Evolutionary conservation across 2,329 filamentous ascomycete genomes (phyloP), one percentile per base, ranked within the genome.

Genomic region (Claviceps pusilla): DNA sequence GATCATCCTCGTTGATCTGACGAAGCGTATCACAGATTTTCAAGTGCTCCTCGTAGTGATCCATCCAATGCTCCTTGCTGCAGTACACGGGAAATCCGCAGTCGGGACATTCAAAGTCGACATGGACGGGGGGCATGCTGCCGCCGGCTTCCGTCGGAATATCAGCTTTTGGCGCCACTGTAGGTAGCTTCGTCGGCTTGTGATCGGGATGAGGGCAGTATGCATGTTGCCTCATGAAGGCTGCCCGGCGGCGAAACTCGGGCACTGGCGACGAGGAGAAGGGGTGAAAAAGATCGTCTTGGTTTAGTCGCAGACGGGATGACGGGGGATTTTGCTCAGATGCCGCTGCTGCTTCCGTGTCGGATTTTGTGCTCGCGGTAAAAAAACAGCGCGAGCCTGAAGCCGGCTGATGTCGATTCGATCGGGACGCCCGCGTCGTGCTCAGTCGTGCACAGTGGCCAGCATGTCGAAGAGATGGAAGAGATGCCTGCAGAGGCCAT

Each of bases 1-100:
- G 94, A 62, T 98, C 93, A 65, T 98, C 93, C 71, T 98, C 93
- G 62, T 98, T 98, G 70, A 95, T 91, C 70, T 97, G 86, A 59
- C 86, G 78, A 55, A 98, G 73, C 0, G 87, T 87, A 64, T 98
- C 91, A 68, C 93, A 98, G 41, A 98, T 84, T 65, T 96, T 81
- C 57, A 98, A 69, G 69, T 98, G 93, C 19, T 83, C 79, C 69
- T 97, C 91, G 65, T 95, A 98, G 68, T 97, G 89, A 62, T 94
- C 89, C 66, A 87, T 89, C 87, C 91, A 97, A 68, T 98, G 93
- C 61, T 89, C 85, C 69, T 96, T 87, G 61, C 83, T 91, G 73
- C 93, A 98, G 66, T 93, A 95, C 7, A 95, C 83, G 0, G 94
- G 90, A 46, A 97, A 80, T 14, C 93, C 93, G 63, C 93, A 98